Evolutionary conservation across 768 basidiomycete genomes (phyloP), one percentile per base, ranked within the genome.

Genomic region (Mrakia hoshinonis): DNA sequence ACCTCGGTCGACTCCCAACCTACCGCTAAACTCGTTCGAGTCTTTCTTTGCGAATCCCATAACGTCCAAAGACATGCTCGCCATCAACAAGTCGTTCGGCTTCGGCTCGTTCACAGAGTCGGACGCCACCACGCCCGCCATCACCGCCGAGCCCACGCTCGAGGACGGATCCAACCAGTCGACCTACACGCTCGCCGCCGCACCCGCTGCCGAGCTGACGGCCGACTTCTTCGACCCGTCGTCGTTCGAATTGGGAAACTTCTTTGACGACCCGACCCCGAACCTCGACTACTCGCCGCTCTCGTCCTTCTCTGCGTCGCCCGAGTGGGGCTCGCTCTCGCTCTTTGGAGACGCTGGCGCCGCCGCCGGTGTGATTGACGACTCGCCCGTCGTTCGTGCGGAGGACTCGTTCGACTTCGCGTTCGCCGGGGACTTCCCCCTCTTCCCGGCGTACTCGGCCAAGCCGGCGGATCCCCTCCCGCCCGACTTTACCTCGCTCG

Each of bases 241-340:
- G 34, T 18, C 65, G 5, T 51, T 48, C 70, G 39, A 54, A n/a
- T 43, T 72, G 43, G 51, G 15, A 29, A 24, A 43, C 55, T 52
- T 67, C 47, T 66, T 67, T 29, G 34, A 67, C 31, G 55, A 72
- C 55, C 70, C 65, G 13, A 72, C 70, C 20, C 70, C 70, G 34
- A 61, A 72, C 65, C 70, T 72, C 54, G 64, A 71, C 52, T 51
- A 67, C 70, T 72, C 70, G 2, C 70, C 70, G 26, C 65, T 72
- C 15, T 58, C 64, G 11, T 61, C 64, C 26, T 72, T 72, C 64
- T 61, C 70, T 36, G 70, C 63, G 43, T 72, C 70, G 15, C 70
- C 70, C 22, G 70, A 72, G 46, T 64, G 70, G 64, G 58, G 36
- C 24, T 36, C 43, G 12, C 29, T 43, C 51, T 39, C 65, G 26